Evolutionary conservation across 305 asterid species (phyloP).

Genomic region (Rubia tinctorum): DNA sequence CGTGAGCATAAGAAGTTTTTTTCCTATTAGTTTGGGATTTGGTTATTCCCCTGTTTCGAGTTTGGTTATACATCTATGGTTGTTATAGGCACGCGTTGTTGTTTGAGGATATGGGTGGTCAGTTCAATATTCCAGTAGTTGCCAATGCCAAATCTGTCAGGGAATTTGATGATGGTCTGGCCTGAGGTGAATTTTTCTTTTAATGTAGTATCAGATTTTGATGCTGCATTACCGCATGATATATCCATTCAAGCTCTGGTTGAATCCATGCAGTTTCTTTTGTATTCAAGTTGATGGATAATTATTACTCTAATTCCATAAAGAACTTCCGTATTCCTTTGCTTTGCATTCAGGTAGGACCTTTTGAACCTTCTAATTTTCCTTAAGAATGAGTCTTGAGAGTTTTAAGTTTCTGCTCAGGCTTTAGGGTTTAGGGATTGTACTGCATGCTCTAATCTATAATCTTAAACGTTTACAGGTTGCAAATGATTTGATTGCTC

Average conservation of each 20-base stretch:
- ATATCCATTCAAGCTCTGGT: constrained; percentile 8
- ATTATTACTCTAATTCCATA: constrained; percentile 85
- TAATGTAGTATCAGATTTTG: constrained; percentile 20
- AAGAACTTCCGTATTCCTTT: constrained; percentile 65
- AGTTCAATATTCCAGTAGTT: constrained; percentile 70
- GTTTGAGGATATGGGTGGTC: constrained; percentile 87
- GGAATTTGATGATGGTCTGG: constrained; percentile 89
- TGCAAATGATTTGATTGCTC: constrained; percentile 97
- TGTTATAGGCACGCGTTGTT: constrained; percentile 74
- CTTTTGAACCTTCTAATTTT: constrained; percentile 1
- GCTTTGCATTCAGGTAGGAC: constrained; percentile 87
- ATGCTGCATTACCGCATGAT: constrained; percentile 11
- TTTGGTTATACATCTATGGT: neutral
- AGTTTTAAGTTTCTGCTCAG: neutral
- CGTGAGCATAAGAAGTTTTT: neutral
- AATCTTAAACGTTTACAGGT: constrained; percentile 55
- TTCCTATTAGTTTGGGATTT: neutral
- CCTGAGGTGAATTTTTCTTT: constrained; percentile 58
- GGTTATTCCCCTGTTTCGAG: too few species aligned
- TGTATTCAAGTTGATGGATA: constrained; percentile 95
- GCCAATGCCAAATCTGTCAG: constrained; percentile 79
- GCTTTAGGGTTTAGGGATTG: too few species aligned
- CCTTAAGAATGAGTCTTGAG: neutral
- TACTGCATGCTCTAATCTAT: constrained; percentile 4
- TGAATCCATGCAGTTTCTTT: constrained; percentile 61